Evolutionary conservation across 768 basidiomycete species (phyloP).

Genomic region (Mycena alexandri): DNA sequence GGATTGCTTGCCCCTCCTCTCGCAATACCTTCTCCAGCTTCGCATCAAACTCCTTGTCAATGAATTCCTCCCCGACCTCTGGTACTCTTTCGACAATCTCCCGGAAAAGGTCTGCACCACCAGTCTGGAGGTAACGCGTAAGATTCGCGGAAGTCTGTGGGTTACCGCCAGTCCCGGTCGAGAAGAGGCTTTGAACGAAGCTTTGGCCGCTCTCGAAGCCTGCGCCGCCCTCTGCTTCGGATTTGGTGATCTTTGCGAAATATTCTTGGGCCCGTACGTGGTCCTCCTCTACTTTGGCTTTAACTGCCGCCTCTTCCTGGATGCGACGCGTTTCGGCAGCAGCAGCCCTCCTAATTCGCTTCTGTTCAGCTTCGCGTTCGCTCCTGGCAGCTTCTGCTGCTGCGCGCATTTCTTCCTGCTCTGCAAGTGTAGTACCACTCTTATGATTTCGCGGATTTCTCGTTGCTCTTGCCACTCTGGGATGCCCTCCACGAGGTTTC

Average conservation of each 20-base stretch:
- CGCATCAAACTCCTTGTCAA: neutral
- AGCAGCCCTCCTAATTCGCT: too few relatives aligned
- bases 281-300: too few relatives aligned
- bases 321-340: too few relatives aligned
- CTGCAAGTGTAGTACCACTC: too few relatives aligned
- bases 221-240: slow-evolving; percentile 4
- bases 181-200: slow-evolving; percentile 4
- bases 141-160: slow-evolving; percentile 1
- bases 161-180: neutral
- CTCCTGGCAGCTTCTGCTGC: too few relatives aligned
- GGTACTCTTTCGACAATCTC: slow-evolving; percentile 14
- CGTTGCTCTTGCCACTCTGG: too few relatives aligned
- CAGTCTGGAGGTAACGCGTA: neutral
- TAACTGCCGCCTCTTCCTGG: too few relatives aligned
- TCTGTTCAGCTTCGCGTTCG: too few relatives aligned
- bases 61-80: slow-evolving; percentile 13
- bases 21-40: slow-evolving; percentile 9
- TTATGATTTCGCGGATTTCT: too few relatives aligned
- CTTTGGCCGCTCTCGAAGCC: neutral
- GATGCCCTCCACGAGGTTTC: too few relatives aligned
- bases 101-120: neutral
- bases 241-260: neutral
- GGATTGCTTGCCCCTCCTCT: slow-evolving; percentile 17
- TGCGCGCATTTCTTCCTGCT: too few relatives aligned
- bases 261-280: too few relatives aligned